Percentiles rank a stretch among this genome's conserved stretches.
Evolutionary conservation across 345 rosid genomes (phyloP).

Genomic region (Eutrema heterophyllum): DNA sequence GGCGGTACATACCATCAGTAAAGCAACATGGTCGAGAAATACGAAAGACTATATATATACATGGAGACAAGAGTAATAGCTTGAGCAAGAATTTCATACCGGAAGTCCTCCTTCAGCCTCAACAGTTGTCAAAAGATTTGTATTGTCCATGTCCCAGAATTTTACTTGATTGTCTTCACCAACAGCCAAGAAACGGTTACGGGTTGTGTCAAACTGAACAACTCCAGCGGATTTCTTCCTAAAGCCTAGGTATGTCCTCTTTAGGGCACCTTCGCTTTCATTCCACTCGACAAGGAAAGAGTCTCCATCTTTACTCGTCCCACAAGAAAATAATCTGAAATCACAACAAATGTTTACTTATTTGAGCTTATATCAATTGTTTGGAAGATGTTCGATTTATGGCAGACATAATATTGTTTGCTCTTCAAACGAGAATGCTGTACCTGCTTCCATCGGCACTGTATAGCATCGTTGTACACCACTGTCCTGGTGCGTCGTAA

Average conservation of each 20-base stretch:
- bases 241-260: constrained; percentile 60
- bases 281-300: constrained; percentile 79
- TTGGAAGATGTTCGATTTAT: neutral
- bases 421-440: neutral
- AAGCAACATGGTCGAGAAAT: neutral
- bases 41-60: neutral
- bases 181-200: constrained; percentile 60
- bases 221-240: constrained; percentile 57
- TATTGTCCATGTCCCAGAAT: constrained; percentile 77
- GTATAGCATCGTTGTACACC: constrained; percentile 84
- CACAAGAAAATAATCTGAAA: constrained; percentile 68
- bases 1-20: constrained; percentile 9
- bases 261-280: constrained; percentile 70
- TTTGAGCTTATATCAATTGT: neutral
- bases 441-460: constrained; percentile 92
- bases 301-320: constrained; percentile 80
- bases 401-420: neutral
- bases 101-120: constrained; percentile 75
- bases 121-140: constrained; percentile 39
- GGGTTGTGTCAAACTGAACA: constrained; percentile 66
- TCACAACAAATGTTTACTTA: neutral
- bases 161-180: constrained; percentile 64
- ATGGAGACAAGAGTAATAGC: neutral
- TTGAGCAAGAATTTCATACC: constrained; percentile 34
- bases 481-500: constrained; percentile 83